Evolutionary conservation across 2,329 filamentous ascomycete species (phyloP).

Genomic region (Dactylellina drechsleri): DNA sequence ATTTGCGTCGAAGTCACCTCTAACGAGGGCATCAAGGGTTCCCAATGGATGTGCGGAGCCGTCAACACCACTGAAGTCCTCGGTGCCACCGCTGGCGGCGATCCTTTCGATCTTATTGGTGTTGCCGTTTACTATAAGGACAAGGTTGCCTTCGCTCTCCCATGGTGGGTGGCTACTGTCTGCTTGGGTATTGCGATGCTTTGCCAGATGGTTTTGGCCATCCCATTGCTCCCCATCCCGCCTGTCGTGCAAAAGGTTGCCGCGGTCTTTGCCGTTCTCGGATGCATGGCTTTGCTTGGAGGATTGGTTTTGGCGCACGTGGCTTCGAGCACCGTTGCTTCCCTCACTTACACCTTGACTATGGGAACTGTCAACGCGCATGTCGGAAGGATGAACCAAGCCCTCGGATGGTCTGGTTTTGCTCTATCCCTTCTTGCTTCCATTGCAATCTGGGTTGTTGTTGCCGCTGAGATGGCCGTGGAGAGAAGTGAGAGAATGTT

Average conservation of each 20-base stretch:
- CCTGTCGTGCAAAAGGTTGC: conserved; percentile 55
- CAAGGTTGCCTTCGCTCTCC: conserved; percentile 57
- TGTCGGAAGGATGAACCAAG: conserved; percentile 55
- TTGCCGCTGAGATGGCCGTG: conserved; percentile 56
- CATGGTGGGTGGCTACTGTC: conserved; percentile 56
- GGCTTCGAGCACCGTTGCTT: conserved; percentile 56
- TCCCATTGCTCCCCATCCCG: conserved; percentile 57
- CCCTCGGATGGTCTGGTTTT: conserved; percentile 58
- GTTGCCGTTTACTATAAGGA: conserved; percentile 57
- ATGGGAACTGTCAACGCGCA: conserved; percentile 56
- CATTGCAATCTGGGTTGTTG: conserved; percentile 55
- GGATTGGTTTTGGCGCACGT: conserved; percentile 57
- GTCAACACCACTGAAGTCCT: conserved; percentile 53
- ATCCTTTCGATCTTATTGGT: conserved; percentile 57
- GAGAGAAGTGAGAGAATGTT: conserved; percentile 55
- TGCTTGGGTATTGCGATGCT: conserved; percentile 55
- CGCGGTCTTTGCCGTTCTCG: conserved; percentile 43
- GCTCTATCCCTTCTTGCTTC: conserved; percentile 55
- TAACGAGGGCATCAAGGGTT: conserved; percentile 55
- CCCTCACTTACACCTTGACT: conserved; percentile 55
- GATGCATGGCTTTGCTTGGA: conserved; percentile 55
- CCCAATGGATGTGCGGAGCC: conserved; percentile 48
- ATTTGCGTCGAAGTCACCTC: conserved; percentile 57
- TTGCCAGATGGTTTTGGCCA: conserved; percentile 53
- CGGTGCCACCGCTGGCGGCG: conserved; percentile 55